phyloP scores from a whole-genome alignment of 768 basidiomycete genomes.

The Chiua virens region DNA sequence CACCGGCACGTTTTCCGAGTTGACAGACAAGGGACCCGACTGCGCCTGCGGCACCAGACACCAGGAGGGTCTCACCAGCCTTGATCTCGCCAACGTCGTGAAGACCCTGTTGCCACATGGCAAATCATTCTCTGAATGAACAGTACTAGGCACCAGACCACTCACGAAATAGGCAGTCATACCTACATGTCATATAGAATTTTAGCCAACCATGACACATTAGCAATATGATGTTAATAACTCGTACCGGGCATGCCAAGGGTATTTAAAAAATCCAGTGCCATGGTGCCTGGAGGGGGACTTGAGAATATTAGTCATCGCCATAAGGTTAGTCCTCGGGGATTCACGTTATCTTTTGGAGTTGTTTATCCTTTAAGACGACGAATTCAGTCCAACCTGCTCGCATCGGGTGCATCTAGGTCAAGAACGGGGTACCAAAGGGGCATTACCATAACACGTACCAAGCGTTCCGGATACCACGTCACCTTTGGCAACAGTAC shows the following conservation, averaged over 20 bases:
- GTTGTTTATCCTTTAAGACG: slow-evolving; percentile 51
- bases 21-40: slow-evolving; percentile 86
- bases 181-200: slow-evolving; percentile 41
- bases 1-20: slow-evolving; percentile 74
- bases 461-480: slow-evolving; percentile 62
- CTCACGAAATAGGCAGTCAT: slow-evolving; percentile 89
- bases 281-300: slow-evolving; percentile 54
- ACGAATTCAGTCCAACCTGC: slow-evolving; percentile 80
- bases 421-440: neutral
- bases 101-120: slow-evolving; percentile 57
- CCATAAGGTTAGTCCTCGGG: neutral
- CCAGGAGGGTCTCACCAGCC: slow-evolving; percentile 80
- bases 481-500: slow-evolving; percentile 63
- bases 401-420: neutral
- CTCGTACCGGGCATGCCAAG: slow-evolving; percentile 72
- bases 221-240: neutral
- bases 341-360: slow-evolving; percentile 58
- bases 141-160: neutral
- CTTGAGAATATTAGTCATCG: slow-evolving; percentile 31
- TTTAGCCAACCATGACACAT: neutral
- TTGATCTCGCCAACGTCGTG: slow-evolving; percentile 79
- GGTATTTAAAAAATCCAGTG: slow-evolving; percentile 79
- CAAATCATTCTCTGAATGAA: slow-evolving; percentile 4
- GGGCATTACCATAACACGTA: slow-evolving; percentile 31
- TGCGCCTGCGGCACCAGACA: slow-evolving; percentile 90